Evolutionary conservation across 1,139 yeast genomes (phyloP).

Genomic region (Yamadazyma mexicana): DNA sequence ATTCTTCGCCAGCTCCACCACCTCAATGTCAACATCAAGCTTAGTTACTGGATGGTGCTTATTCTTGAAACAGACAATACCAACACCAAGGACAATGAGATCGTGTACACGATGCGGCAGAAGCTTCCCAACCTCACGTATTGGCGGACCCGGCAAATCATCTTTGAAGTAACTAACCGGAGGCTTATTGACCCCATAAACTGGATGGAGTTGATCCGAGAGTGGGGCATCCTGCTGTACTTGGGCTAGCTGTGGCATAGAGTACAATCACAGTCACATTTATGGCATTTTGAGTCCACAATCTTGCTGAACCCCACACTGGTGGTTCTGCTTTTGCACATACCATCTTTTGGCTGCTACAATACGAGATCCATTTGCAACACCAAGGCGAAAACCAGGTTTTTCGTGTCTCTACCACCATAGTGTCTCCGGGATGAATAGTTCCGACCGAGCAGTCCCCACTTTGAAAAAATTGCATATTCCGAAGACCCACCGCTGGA

Average conservation of each 20-base stretch:
- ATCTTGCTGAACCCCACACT: too few relatives aligned
- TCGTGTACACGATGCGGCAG: background rate
- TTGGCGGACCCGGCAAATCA: conserved; percentile 57
- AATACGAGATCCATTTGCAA: too few relatives aligned
- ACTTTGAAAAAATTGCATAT: background rate
- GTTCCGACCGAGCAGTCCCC: background rate
- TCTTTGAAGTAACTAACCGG: conserved; percentile 53
- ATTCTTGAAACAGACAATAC: conserved; percentile 8
- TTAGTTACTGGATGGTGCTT: conserved; percentile 4
- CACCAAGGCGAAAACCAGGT: too few relatives aligned
- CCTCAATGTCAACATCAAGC: background rate
- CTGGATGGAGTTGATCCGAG: conserved; percentile 55
- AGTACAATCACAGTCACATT: background rate
- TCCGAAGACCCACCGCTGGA: conserved; percentile 1
- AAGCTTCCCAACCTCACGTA: conserved; percentile 28
- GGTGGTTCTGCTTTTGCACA: too few relatives aligned
- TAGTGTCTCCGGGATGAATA: background rate
- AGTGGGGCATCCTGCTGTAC: conserved; percentile 50
- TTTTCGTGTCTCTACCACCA: background rate
- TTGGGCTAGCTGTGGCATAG: too few relatives aligned
- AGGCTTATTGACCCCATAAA: conserved; percentile 44
- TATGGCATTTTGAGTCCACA: background rate
- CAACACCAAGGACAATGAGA: background rate
- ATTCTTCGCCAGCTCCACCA: background rate
- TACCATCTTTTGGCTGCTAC: too few relatives aligned